Base-by-base conservation (phyloP, 345 rosid genomes). In the Dipteronia sinensis region DNA sequence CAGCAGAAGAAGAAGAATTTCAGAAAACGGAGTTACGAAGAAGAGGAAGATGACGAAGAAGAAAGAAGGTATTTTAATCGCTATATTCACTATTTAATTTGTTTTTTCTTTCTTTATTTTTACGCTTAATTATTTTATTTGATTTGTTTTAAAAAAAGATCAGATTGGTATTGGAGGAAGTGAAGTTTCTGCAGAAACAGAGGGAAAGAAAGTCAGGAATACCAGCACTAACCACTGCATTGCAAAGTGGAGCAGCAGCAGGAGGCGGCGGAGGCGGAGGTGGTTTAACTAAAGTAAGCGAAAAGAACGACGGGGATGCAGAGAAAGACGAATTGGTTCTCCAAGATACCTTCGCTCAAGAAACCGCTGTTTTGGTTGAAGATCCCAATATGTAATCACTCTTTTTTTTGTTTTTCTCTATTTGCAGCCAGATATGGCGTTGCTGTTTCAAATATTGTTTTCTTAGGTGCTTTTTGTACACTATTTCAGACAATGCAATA, bases 311-410 rank as follows among this genome's bases (percentile, higher is more conserved):
- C 23, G 91, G 84, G 5, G 99, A 92, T 65, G 99, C 95, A 27
- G 99, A 96, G 66, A 95, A 95, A 85, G 99, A 96, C 47, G 99
- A 96, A 72, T 89, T 94, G 74, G 99, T 96, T 64, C 93, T 96
- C 63, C 99, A 96, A 65, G 99, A 96, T 74, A 96, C 99, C 29
- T 94, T 94, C 70, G 98, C 99, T 80, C 99, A 92, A 79, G 98
- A 96, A 89, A 96, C 98, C 64, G 99, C 98, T 42, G 95, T 96
- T 79, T 84, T 91, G 86, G 89, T 91, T 66, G 98, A 95, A 89
- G 98, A 93, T 78, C 98, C 98, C 20, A 93, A 95, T 81, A 95
- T 95, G 98, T 93, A 85, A 76, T 64, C 23, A 0, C 2, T 73
- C 27, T 34, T 31, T 2, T 31, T 2, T 62, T 20, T 58, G 15